Evolutionary conservation across 2,329 filamentous ascomycete species (phyloP).

Genomic region (Pseudogymnoascus sp.): DNA sequence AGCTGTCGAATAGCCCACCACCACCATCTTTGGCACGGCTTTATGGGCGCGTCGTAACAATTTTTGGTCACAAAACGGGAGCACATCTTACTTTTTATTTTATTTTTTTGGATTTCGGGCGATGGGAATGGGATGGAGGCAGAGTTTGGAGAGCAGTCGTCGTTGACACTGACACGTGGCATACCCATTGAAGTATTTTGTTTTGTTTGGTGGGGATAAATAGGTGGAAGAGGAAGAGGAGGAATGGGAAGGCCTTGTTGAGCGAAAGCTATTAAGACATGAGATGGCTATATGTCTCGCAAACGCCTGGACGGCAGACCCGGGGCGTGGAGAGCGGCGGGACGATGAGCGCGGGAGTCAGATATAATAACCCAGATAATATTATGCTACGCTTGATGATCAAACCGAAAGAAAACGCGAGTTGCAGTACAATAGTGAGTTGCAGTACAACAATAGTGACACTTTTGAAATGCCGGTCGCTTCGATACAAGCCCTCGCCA

Average conservation of each 20-base stretch:
- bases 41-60: slow-evolving; percentile 8
- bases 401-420: not conserved
- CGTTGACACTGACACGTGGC: slow-evolving; percentile 10
- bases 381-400: slow-evolving; percentile 9
- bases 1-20: not conserved
- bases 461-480: not conserved
- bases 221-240: slow-evolving; percentile 1
- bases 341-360: not conserved
- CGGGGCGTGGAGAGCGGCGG: not conserved
- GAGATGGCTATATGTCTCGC: slow-evolving; percentile 4
- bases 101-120: not conserved
- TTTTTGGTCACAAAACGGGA: not conserved
- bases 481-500: not conserved
- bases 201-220: slow-evolving; percentile 9
- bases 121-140: not conserved
- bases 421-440: not conserved
- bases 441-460: no score
- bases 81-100: not conserved
- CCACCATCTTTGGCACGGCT: slow-evolving; percentile 8
- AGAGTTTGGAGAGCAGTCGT: slow-evolving; percentile 11
- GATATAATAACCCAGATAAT: slow-evolving; percentile 11
- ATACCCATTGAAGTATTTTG: slow-evolving; percentile 11
- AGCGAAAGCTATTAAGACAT: slow-evolving; percentile 9
- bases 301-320: slow-evolving; percentile 10
- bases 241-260: not conserved